Evolutionary conservation across 768 basidiomycete genomes (phyloP).

Genomic region (Lentinula raphanica): DNA sequence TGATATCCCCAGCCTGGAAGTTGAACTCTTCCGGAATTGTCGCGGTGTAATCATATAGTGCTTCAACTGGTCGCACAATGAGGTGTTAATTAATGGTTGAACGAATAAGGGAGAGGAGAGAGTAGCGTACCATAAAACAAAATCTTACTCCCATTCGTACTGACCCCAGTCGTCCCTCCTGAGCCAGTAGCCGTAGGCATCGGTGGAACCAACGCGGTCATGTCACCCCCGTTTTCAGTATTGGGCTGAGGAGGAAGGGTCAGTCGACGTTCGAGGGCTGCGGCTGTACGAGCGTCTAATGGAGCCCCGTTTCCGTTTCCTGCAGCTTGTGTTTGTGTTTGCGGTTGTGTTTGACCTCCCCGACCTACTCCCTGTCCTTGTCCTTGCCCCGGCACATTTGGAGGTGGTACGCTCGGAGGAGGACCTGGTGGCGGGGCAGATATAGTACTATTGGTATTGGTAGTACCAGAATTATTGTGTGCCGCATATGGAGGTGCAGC

Average conservation of each 20-base stretch:
- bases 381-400: no score
- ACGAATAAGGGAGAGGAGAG: neutral
- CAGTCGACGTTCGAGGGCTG: slow-evolving; percentile 8
- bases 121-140: neutral
- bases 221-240: neutral
- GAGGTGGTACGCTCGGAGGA: no score
- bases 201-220: neutral
- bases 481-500: neutral
- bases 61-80: slow-evolving; percentile 35
- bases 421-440: neutral
- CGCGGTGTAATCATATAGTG: slow-evolving; percentile 52
- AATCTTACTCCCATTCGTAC: neutral
- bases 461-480: neutral
- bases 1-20: slow-evolving; percentile 65
- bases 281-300: slow-evolving; percentile 19
- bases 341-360: neutral
- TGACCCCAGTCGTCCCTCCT: neutral
- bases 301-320: no score
- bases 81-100: neutral
- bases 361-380: no score
- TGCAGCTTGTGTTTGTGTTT: no score
- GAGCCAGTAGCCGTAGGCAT: neutral
- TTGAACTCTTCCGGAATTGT: slow-evolving; percentile 58
- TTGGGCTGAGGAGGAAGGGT: slow-evolving; percentile 4
- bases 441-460: neutral